These are phyloP conservation scores for button mushroom (Agaricus bisporus) DNA, from an alignment of 768 basidiomycete species.

Conservation along the genomic window DNA sequence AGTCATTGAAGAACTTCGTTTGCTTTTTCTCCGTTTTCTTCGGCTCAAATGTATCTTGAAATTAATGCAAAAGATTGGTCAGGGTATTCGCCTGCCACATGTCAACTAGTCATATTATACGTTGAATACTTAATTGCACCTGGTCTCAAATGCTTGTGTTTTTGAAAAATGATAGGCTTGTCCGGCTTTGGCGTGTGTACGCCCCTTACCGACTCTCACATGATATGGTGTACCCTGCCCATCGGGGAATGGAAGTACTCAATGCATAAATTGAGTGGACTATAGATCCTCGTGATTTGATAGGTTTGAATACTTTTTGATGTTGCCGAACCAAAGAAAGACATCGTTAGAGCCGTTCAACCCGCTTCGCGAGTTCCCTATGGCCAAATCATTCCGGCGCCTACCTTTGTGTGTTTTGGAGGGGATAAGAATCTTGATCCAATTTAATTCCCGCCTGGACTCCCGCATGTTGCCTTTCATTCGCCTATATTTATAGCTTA, in stretches of 20 bases:
- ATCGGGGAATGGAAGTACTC: neutral
- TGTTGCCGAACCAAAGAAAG: neutral
- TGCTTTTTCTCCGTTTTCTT: too few species aligned
- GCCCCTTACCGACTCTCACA: neutral
- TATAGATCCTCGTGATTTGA: slow-evolving; percentile 4
- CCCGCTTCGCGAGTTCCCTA: neutral
- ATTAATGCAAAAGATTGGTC: too few species aligned
- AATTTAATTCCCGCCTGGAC: neutral
- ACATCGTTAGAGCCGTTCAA: neutral
- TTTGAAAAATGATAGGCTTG: neutral
- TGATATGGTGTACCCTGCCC: neutral
- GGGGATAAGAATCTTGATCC: neutral
- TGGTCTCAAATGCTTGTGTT: neutral
- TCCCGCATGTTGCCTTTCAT: slow-evolving; percentile 18
- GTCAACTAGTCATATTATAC: too few species aligned
- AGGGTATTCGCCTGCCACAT: neutral
- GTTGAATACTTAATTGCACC: neutral
- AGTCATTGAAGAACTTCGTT: too few species aligned
- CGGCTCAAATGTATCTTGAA: too few species aligned
- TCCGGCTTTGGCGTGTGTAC: neutral
- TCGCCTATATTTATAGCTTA: slow-evolving; percentile 20
- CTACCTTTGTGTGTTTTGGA: neutral
- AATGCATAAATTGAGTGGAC: neutral
- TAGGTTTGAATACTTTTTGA: neutral
- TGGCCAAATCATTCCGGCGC: neutral